Evolutionary conservation across 768 basidiomycete genomes (phyloP), one percentile per base, ranked within the genome.

Genomic region (Omphalotus guepiniiformis): DNA sequence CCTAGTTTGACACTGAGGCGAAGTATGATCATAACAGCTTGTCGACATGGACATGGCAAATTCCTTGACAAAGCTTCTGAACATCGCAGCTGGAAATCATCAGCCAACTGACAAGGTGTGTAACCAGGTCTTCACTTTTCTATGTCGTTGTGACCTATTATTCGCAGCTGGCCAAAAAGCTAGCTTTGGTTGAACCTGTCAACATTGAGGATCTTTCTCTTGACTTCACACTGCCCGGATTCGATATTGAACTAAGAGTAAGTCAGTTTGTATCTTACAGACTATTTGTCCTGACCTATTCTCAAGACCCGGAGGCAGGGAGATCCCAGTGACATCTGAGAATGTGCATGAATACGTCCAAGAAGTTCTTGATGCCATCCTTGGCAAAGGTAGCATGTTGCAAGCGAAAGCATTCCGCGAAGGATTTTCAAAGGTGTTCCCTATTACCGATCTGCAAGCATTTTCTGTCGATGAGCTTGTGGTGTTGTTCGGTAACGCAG

Each of bases 201-300:
- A 81, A 74, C 18, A 71, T 98, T 15, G 87, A 90, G 53, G 94
- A 98, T 59, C 79, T 99, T 27, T 82, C 88, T 0, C 78, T 99
- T 16, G 96, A 99, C 68, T 99, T 98, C 65, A 97, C 95, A 6
- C 75, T 98, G 15, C 96, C 96, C 7, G 96, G 96, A 12, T 93
- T 95, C 60, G 84, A 93, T 59, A 88, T 98, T 48, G 92, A 96
- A 63, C 76, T 98, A 23, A 80, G 81, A 62, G 93, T 91, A 61
- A 48, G 81, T 64, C 13, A 30, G 5, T 28, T 23, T 11, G 11
- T 8, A 1, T 43, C 29, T 35, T 19, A n/a, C 27, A 40, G 40
- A 39, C 18, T 39, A 39, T 44, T 48, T 30, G 47, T 54, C 6
- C 42, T 9, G 26, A 23, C 29, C 44, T 21, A 49, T 22, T 27